Evolutionary conservation across 768 basidiomycete species (phyloP).

Genomic region (Rossbeevera mucosa): DNA sequence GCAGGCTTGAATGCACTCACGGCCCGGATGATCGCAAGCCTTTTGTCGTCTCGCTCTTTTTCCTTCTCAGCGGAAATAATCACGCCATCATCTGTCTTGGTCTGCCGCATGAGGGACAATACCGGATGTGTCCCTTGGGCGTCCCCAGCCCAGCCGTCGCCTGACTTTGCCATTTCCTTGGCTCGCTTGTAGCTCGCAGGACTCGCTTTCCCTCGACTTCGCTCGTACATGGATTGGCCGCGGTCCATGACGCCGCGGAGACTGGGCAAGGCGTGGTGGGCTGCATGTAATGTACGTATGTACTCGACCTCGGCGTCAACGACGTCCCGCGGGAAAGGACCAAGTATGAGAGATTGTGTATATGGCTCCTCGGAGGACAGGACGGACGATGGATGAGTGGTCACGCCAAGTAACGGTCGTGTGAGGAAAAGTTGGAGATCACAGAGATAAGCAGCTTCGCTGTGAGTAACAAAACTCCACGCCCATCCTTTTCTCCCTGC

Average conservation of each 20-base stretch:
- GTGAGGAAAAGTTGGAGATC: constrained; percentile 93
- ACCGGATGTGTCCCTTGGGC: constrained; percentile 69
- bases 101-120: constrained; percentile 38
- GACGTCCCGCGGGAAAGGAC: constrained; percentile 72
- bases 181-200: constrained; percentile 81
- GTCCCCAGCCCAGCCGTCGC: constrained; percentile 64
- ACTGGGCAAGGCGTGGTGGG: constrained; percentile 58
- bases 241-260: constrained; percentile 81
- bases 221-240: constrained; percentile 91
- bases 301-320: constrained; percentile 86
- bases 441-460: constrained; percentile 84
- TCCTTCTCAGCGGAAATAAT: constrained; percentile 33
- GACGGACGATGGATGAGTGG: constrained; percentile 25
- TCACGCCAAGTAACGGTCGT: constrained; percentile 58
- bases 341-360: constrained; percentile 71
- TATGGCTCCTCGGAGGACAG: constrained; percentile 57
- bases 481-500: constrained; percentile 95
- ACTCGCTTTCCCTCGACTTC: constrained; percentile 87
- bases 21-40: constrained; percentile 63
- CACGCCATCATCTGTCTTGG: constrained; percentile 30
- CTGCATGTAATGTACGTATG: constrained; percentile 58
- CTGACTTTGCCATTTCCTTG: constrained; percentile 74
- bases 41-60: constrained; percentile 35
- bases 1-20: constrained; percentile 79
- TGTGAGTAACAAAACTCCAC: constrained; percentile 86